Base-by-base conservation (phyloP, 257 asterid species). In the Ligustrum vulgare region DNA sequence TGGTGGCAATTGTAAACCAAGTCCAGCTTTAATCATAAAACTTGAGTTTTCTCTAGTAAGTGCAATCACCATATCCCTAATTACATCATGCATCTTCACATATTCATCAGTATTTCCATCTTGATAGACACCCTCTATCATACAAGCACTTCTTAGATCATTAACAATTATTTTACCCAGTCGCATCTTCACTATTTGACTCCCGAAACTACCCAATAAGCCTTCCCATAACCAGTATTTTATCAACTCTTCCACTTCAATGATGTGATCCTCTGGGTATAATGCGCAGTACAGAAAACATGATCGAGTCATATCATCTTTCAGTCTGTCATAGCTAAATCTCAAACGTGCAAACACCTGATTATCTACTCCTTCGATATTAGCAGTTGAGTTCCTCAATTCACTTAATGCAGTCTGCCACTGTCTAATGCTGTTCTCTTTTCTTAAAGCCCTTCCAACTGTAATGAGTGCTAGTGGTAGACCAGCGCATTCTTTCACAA, bases 191-290 rank as follows among this genome's bases (percentile, higher is more conserved):
- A 13, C 75, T 4, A 60, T 23, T 5, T 51, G 39, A 45, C 23
- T 69, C 54, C 82, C 75, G 4, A 31, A n/a, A 11, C 69, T 18
- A 75, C 77, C 80, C 31, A 78, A 41, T 18, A 82, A 71, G 25
- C 82, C 82, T 28, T 78, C 82, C 75, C 80, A 75, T 35, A 69
- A 16, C 80, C 85, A 82, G 54, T 82, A 78, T 23, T 43, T 71
- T 22, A 82, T 54, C 34, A 78, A 54, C 71, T 82, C 85, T 43
- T 75, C 82, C 11, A 64, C 28, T 18, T 75, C 78, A 0, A 82
- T 78, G 54, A 39, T 72, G 75, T 82, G 86, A 78, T 75, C 82
- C 74, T 78, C 75, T 33, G 80, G 85, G 71, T 82, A 82, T 35
- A 82, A 47, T 33, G 86, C 72, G 54, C 83, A 78, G 51, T 71